phyloP scores from a whole-genome alignment of 305 asterid species.

The Euphrasia arctica region DNA sequence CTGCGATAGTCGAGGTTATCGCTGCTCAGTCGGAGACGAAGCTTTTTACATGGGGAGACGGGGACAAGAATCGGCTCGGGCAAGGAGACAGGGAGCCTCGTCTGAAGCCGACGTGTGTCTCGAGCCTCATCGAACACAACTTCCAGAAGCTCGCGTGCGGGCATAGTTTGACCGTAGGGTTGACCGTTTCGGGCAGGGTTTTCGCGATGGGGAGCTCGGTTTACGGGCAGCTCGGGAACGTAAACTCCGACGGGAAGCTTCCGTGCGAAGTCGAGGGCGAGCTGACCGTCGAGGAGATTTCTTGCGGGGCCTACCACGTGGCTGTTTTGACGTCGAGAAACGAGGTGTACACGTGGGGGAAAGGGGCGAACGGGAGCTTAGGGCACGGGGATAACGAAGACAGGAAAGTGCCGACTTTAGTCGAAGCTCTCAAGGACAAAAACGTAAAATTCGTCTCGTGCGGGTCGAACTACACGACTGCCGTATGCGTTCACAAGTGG shows the following conservation, averaged over 20 bases:
- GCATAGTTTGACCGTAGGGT: constrained; percentile 65
- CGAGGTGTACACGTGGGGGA: constrained; percentile 86
- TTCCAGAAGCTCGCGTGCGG: constrained; percentile 73
- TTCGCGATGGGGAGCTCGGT: constrained; percentile 84
- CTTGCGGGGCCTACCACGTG: constrained; percentile 79
- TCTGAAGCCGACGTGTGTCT: constrained; percentile 69
- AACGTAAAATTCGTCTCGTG: constrained; percentile 67
- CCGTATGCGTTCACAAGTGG: constrained; percentile 76
- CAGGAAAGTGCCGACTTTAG: constrained; percentile 57
- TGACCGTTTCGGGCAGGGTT: constrained; percentile 67
- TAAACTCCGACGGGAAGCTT: constrained; percentile 66
- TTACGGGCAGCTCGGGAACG: constrained; percentile 81
- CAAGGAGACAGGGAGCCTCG: constrained; percentile 82
- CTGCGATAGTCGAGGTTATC: constrained; percentile 78
- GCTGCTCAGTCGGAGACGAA: constrained; percentile 54
- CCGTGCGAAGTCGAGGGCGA: constrained; percentile 32
- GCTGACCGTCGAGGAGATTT: constrained; percentile 48
- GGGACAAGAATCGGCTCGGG: constrained; percentile 82
- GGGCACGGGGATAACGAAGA: constrained; percentile 88
- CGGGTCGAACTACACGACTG: constrained; percentile 71
- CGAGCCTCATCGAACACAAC: constrained; percentile 66
- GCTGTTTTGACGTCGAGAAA: constrained; percentile 62
- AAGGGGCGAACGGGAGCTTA: constrained; percentile 80
- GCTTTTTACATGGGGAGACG: constrained; percentile 90
- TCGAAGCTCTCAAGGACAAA: constrained; percentile 68